phyloP scores from a whole-genome alignment of 805 yeast species.

The Lipomyces kockii region DNA sequence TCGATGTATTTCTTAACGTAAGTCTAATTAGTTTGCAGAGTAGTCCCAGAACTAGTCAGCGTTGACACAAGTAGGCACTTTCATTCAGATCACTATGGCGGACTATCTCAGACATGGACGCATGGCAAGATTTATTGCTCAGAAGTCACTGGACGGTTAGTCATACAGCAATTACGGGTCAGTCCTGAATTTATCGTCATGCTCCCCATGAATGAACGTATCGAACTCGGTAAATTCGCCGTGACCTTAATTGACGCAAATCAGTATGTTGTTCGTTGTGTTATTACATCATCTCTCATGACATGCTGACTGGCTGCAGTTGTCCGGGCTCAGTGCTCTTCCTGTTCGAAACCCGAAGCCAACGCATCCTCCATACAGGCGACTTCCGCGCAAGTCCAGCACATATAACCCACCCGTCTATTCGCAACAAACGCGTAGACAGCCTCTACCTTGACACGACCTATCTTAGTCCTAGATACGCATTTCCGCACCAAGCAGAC shows the following conservation, averaged over 20 bases:
- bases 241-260: constrained; percentile 81
- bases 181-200: constrained; percentile 50
- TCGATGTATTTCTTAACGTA: constrained; percentile 44
- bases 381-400: constrained; percentile 76
- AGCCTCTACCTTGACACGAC: constrained; percentile 88
- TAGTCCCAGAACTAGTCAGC: background rate
- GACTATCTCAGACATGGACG: constrained; percentile 77
- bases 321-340: constrained; percentile 95
- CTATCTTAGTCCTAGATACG: constrained; percentile 72
- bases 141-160: constrained; percentile 64
- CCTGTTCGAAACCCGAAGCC: constrained; percentile 55
- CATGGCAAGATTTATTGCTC: constrained; percentile 76
- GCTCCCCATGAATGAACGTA: constrained; percentile 51
- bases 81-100: constrained; percentile 94
- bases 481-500: constrained; percentile 75
- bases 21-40: constrained; percentile 12
- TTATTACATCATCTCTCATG: background rate
- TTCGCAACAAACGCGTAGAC: constrained; percentile 50
- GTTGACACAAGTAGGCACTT: constrained; percentile 56
- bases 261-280: constrained; percentile 49
- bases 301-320: constrained; percentile 20
- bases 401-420: constrained; percentile 52
- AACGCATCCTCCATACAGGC: constrained; percentile 78
- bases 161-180: constrained; percentile 60
- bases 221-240: constrained; percentile 51